phyloP scores from a whole-genome alignment of 129 eudicot genomes.

The Calendula officinalis region DNA sequence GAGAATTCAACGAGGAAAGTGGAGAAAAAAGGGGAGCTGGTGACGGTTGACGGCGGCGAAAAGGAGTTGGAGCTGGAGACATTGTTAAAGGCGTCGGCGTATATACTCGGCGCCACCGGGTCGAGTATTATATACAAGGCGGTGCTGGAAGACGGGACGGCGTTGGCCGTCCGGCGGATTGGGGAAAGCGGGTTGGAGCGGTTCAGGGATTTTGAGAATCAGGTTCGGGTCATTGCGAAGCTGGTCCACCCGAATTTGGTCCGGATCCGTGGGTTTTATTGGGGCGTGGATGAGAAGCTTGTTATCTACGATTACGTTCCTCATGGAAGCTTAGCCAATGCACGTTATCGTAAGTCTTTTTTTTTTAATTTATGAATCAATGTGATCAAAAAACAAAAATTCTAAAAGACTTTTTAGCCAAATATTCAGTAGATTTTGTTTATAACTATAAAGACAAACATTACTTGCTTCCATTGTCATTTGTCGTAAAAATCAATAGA shows the following conservation, averaged over 20 bases:
- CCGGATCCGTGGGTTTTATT: slow-evolving; percentile 90
- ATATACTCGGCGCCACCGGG: slow-evolving; percentile 80
- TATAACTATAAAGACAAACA: too few species aligned
- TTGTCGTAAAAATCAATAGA: too few species aligned
- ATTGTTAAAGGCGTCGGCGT: slow-evolving; percentile 87
- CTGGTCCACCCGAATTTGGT: slow-evolving; percentile 87
- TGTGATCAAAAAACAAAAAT: background rate
- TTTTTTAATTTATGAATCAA: background rate
- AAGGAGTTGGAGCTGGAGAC: slow-evolving; percentile 71
- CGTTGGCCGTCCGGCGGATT: slow-evolving; percentile 72
- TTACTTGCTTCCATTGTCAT: too few species aligned
- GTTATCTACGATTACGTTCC: slow-evolving; percentile 90
- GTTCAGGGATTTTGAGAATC: slow-evolving; percentile 85
- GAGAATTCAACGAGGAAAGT: slow-evolving; percentile 12
- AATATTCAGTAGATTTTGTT: too few species aligned
- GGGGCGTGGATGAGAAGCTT: slow-evolving; percentile 94
- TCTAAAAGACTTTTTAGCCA: background rate
- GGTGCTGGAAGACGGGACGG: slow-evolving; percentile 85
- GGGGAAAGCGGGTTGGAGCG: slow-evolving; percentile 82
- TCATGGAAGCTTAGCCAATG: slow-evolving; percentile 87
- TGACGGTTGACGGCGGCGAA: slow-evolving; percentile 88
- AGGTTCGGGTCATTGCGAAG: slow-evolving; percentile 72
- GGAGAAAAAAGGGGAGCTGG: slow-evolving; percentile 54
- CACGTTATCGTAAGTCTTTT: slow-evolving; percentile 74
- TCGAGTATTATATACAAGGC: slow-evolving; percentile 91